phyloP scores from a whole-genome alignment of 2,329 filamentous ascomycete species.

The Achaetomium macrosporum region DNA sequence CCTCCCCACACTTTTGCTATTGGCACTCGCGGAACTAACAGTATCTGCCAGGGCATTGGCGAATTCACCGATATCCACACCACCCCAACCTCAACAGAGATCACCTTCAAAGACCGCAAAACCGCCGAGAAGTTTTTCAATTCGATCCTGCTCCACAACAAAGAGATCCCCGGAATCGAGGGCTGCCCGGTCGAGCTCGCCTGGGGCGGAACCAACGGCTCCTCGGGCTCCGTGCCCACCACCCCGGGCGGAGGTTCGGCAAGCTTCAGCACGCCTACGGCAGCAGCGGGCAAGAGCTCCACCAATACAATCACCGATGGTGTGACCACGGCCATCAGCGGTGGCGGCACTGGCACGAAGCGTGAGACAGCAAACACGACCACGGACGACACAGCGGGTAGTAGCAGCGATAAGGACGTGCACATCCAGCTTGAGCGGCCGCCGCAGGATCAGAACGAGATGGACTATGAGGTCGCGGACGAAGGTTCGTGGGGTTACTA shows the following conservation, averaged over 20 bases:
- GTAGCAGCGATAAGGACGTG: slow-evolving; percentile 23
- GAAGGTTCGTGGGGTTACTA: slow-evolving; percentile 40
- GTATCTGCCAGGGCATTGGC: slow-evolving; percentile 47
- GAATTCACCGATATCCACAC: slow-evolving; percentile 56
- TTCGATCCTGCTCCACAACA: slow-evolving; percentile 41
- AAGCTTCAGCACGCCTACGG: not conserved
- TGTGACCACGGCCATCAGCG: not conserved
- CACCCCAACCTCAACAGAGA: slow-evolving; percentile 41
- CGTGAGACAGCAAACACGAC: not conserved
- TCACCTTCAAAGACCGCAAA: slow-evolving; percentile 61
- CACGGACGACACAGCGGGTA: slow-evolving; percentile 14
- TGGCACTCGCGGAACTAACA: slow-evolving; percentile 24
- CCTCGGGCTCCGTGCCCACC: slow-evolving; percentile 13
- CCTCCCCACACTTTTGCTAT: slow-evolving; percentile 30
- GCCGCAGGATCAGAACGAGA: slow-evolving; percentile 33
- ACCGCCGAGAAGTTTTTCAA: slow-evolving; percentile 67
- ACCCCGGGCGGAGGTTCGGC: slow-evolving; percentile 2
- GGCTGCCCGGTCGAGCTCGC: slow-evolving; percentile 55
- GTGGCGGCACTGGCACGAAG: not conserved
- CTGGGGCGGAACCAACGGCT: slow-evolving; percentile 45
- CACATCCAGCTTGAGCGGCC: slow-evolving; percentile 25
- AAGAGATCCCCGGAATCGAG: slow-evolving; percentile 55
- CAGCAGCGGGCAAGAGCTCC: not conserved
- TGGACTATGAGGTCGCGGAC: slow-evolving; percentile 51
- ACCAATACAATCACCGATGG: not conserved